phyloP scores from a whole-genome alignment of 2,329 filamentous ascomycete genomes.

The Penicillium sp. region DNA sequence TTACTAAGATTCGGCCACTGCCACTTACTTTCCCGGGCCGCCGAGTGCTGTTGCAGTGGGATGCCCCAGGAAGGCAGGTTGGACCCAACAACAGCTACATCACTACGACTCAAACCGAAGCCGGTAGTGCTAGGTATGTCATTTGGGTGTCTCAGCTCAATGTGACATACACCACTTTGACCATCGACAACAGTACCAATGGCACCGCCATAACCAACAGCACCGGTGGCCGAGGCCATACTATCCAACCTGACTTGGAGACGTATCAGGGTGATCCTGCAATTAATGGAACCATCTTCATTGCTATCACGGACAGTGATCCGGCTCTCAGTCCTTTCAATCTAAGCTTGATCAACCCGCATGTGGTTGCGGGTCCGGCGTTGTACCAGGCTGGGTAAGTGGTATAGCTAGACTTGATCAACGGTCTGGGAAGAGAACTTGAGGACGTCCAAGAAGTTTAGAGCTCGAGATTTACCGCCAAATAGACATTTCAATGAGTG shows the following conservation, averaged over 20 bases:
- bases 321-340: constrained; percentile 75
- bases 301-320: constrained; percentile 71
- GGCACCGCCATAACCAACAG: constrained; percentile 31
- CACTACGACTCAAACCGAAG: constrained; percentile 55
- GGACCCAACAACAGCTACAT: constrained; percentile 84
- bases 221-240: constrained; percentile 56
- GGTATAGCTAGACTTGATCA: neutral
- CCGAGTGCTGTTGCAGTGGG: constrained; percentile 71
- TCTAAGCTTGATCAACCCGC: constrained; percentile 70
- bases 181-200: constrained; percentile 47
- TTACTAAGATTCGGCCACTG: constrained; percentile 60
- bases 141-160: constrained; percentile 78
- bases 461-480: neutral
- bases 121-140: constrained; percentile 64
- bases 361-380: constrained; percentile 69
- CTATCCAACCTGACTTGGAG: constrained; percentile 70
- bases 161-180: constrained; percentile 67
- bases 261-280: constrained; percentile 69
- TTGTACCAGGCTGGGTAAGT: constrained; percentile 75
- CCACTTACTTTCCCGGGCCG: constrained; percentile 76
- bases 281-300: constrained; percentile 77
- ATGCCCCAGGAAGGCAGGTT: constrained; percentile 65
- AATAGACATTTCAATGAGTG: neutral
- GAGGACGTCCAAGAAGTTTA: neutral
- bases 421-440: neutral